Evolutionary conservation across 1,284 basidiomycete species (phyloP), one percentile per base, ranked within the genome.

Genomic region (Ganoderma lucidum): DNA sequence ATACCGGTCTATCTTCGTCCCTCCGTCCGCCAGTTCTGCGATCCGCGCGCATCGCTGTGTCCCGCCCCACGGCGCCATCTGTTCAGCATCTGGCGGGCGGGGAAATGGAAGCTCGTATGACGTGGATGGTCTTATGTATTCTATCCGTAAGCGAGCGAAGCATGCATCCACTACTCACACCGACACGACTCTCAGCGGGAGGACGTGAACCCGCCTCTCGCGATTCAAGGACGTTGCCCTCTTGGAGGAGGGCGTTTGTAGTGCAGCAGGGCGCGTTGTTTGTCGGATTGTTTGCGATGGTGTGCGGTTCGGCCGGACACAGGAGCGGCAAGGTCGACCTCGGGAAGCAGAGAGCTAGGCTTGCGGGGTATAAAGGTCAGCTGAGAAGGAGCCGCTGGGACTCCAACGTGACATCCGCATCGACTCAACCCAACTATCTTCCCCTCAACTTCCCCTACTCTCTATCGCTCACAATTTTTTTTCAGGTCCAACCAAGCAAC

Each of bases 331-430:
- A 51, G n/a, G 45, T 6, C 19, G 6, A 48, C 45, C 9, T 9
- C 19, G 45, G 9, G n/a, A 15, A n/a, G 45, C n/a, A 23, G 23
- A 28, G 48, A 28, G 48, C 10, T 3, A 28, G 48, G 48, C 23
- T 14, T 10, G 23, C 12, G 23, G 23, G 53, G 53, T 56, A 56
- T 56, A 56, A 56, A 56, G 30, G 30, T 56, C 53, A 56, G 53
- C 14, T 56, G 53, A 12, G 32, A 35, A 1, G 30, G 23, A 4
- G 30, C 28, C 12, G 51, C 30, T 30, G 53, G 53, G 53, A 17
- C 12, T 30, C 28, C 51, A 28, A 55, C 48, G 15, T 14, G 53
- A 56, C 53, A 19, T 14, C 6, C 53, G 15, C 53, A 35, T 56
- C 53, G 8, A 10, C 30, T 19, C 30, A 17, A 10, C 30, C 9